Percentiles rank a stretch among this genome's conserved stretches.
Evolutionary conservation across 2,329 filamentous ascomycete genomes (phyloP).

Genomic region (Fusarium aywerte): DNA sequence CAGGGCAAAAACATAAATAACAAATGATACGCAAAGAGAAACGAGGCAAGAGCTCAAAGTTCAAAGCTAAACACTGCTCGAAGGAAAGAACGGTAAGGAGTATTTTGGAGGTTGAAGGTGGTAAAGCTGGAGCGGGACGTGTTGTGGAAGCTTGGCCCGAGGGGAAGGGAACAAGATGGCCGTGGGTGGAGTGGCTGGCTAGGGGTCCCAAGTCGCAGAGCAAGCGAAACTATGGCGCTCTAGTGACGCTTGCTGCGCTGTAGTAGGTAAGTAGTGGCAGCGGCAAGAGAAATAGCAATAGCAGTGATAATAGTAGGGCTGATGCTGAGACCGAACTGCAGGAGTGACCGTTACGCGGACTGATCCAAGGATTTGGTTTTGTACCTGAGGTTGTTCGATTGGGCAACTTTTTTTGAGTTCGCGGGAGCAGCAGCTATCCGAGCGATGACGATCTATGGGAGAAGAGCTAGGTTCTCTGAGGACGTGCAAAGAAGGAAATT

Average conservation of each 20-base stretch:
- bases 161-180: slow-evolving; percentile 25
- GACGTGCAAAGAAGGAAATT: neutral
- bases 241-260: slow-evolving; percentile 25
- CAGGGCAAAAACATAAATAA: slow-evolving; percentile 2
- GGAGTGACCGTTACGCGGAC: slow-evolving; percentile 14
- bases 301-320: neutral
- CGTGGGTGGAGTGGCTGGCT: slow-evolving; percentile 40
- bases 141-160: slow-evolving; percentile 5
- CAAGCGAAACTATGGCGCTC: slow-evolving; percentile 32
- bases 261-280: neutral
- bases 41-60: slow-evolving; percentile 16
- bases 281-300: neutral
- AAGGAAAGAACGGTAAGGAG: slow-evolving; percentile 2
- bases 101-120: slow-evolving; percentile 25
- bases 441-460: slow-evolving; percentile 23
- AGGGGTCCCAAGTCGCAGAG: slow-evolving; percentile 24
- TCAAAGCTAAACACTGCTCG: slow-evolving; percentile 12
- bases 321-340: slow-evolving; percentile 23
- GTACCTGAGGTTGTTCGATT: slow-evolving; percentile 31
- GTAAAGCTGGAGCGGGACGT: slow-evolving; percentile 22
- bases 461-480: slow-evolving; percentile 3
- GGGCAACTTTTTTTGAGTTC: slow-evolving; percentile 18
- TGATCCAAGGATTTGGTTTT: slow-evolving; percentile 29
- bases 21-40: slow-evolving; percentile 2
- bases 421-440: slow-evolving; percentile 18